Percentiles rank a stretch among this genome's conserved stretches.
phyloP scores from a whole-genome alignment of 768 basidiomycete species.

The Termitomyces bulborhizus region DNA sequence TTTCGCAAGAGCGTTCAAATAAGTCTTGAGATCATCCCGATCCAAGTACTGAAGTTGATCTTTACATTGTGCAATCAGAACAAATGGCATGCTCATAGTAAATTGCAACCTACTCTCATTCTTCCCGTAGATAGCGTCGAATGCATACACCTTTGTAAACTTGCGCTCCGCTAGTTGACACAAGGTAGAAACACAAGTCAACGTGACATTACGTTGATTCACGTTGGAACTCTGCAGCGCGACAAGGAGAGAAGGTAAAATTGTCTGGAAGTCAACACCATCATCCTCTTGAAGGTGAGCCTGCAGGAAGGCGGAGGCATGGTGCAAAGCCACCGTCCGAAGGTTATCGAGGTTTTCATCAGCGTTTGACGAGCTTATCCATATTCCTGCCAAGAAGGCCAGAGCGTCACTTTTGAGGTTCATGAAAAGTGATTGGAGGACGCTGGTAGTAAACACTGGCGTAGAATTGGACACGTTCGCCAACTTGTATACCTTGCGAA shows the following conservation, averaged over 20 bases:
- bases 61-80: constrained; percentile 9
- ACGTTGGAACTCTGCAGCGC: constrained; percentile 42
- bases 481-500: constrained; percentile 59
- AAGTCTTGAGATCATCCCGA: constrained; percentile 54
- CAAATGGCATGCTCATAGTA: background rate
- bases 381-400: constrained; percentile 75
- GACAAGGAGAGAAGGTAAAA: constrained; percentile 65
- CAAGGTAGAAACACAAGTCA: constrained; percentile 50
- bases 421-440: constrained; percentile 63
- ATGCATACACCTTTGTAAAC: constrained; percentile 56
- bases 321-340: constrained; percentile 56
- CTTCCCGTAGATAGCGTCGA: constrained; percentile 68
- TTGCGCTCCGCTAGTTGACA: constrained; percentile 32
- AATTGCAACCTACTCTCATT: constrained; percentile 39
- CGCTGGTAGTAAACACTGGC: constrained; percentile 42
- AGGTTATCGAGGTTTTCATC: constrained; percentile 24
- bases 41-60: constrained; percentile 64
- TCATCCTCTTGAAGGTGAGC: constrained; percentile 53
- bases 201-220: constrained; percentile 41
- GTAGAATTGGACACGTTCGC: constrained; percentile 51
- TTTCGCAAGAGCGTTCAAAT: constrained; percentile 44
- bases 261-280: constrained; percentile 72
- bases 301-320: constrained; percentile 75
- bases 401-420: constrained; percentile 66
- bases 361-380: constrained; percentile 30